Base-by-base conservation (phyloP, 2,329 filamentous ascomycete genomes). In the Diaporthe batatas region DNA sequence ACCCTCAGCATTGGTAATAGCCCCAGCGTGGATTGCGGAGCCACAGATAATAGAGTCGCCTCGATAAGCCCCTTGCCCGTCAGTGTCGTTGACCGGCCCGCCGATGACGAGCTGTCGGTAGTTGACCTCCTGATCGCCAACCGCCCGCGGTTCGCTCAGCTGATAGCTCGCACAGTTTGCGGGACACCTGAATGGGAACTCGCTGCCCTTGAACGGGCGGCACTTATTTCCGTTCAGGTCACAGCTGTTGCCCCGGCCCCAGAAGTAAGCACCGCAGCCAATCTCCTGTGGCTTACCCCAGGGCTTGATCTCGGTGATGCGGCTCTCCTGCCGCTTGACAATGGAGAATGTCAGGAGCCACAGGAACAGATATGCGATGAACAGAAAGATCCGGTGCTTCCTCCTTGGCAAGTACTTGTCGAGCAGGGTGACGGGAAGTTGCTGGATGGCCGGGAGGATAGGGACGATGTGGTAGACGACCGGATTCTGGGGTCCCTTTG, bases 31-130 rank as follows among this genome's bases (percentile, higher is more conserved):
- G 71, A 95, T 92, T 23, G 93, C 93, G 6, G 93, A 89, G 74
- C 90, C 90, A 78, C 93, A 96, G 72, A 96, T 89, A 81, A 94
- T 94, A 25, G 92, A 94, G 82, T 96, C 93, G 23, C 93, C 94
- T 23, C 96, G 92, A 81, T 98, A 98, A 29, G 93, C 85, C 0
- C 92, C 88, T 42, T 81, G 75, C 3, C 80, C 78, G 23, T 82
- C 79, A 39, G 79, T 81, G 7, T 78, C 77, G 36, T 86, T 82
- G 64, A 83, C 82, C 0, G 90, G 89, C 0, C 92, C 92, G n/a
- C 92, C 92, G 34, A 94, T 85, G 2, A 94, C 88, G n/a, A 94
- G 80, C 0, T 90, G 84, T 32, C 82, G 83, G 79, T 94, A 94
- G 58, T 88, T 84, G 67, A 93, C 83, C 76, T 92, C 89, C 76